Percentiles rank a stretch among this genome's conserved stretches.
These are phyloP conservation scores for Yarrowia sp. DNA, from an alignment of 805 yeast genomes.

Conservation along the genomic window DNA sequence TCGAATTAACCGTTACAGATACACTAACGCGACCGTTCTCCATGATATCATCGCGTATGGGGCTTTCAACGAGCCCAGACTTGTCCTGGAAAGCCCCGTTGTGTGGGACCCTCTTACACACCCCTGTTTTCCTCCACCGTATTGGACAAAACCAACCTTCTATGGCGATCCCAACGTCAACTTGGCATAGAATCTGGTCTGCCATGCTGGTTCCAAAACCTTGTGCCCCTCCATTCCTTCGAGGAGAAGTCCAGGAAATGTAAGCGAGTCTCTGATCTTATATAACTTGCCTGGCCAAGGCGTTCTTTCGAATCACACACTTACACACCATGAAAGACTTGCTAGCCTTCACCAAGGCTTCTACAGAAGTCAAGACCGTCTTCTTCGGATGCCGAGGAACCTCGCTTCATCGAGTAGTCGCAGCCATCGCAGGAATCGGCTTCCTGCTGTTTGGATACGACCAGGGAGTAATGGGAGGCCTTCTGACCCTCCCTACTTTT, in stretches of 20 bases:
- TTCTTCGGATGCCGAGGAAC: conserved; percentile 42
- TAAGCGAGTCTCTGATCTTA: background rate
- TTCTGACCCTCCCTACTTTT: conserved; percentile 61
- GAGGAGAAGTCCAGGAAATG: conserved; percentile 14
- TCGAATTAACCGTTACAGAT: conserved; percentile 1
- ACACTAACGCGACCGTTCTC: no score
- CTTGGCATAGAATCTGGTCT: background rate
- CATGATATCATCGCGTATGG: background rate
- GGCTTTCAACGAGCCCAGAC: background rate
- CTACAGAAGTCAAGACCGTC: conserved; percentile 26
- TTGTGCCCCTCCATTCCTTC: conserved; percentile 25
- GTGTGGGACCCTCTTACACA: background rate
- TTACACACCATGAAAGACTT: conserved; percentile 5
- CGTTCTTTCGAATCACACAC: background rate
- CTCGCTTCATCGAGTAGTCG: conserved; percentile 41
- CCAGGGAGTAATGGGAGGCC: conserved; percentile 82
- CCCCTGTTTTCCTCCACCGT: conserved; percentile 7
- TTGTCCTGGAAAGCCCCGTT: no score
- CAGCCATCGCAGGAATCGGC: conserved; percentile 43
- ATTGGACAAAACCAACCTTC: conserved; percentile 8
- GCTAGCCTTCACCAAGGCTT: conserved; percentile 18
- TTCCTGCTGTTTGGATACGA: conserved; percentile 69
- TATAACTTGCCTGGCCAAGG: background rate
- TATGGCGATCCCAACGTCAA: background rate
- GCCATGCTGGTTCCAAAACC: background rate